phyloP scores from a whole-genome alignment of 2,329 filamentous ascomycete genomes.

The Chaetomium strumarium region DNA sequence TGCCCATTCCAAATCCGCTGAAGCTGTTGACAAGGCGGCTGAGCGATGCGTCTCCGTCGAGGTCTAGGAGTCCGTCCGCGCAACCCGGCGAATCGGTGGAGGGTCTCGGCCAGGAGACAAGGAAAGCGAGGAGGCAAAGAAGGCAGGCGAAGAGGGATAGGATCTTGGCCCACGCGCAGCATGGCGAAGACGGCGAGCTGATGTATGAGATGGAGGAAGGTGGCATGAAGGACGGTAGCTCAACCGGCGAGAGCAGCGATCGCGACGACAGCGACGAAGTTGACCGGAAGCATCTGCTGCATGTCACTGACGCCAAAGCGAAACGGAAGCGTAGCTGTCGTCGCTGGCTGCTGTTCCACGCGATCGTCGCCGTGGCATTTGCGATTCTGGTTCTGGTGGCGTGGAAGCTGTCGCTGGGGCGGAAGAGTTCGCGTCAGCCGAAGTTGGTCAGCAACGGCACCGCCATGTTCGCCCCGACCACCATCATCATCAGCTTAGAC shows the following conservation, averaged over 20 bases:
- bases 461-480: slow-evolving; percentile 82
- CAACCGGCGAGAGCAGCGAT: slow-evolving; percentile 56
- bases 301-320: slow-evolving; percentile 41
- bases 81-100: slow-evolving; percentile 22
- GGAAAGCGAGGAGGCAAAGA: slow-evolving; percentile 43
- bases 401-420: slow-evolving; percentile 51
- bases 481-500: slow-evolving; percentile 88
- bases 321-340: slow-evolving; percentile 48
- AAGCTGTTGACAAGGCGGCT: slow-evolving; percentile 24
- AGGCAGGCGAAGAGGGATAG: slow-evolving; percentile 49
- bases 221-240: slow-evolving; percentile 59
- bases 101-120: slow-evolving; percentile 46
- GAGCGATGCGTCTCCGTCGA: slow-evolving; percentile 23
- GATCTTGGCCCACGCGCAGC: slow-evolving; percentile 46
- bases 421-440: slow-evolving; percentile 25
- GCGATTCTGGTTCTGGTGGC: slow-evolving; percentile 50
- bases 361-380: slow-evolving; percentile 47
- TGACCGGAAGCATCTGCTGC: slow-evolving; percentile 47
- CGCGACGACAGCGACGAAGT: slow-evolving; percentile 54
- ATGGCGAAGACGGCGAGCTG: slow-evolving; percentile 66
- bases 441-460: slow-evolving; percentile 68
- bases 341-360: slow-evolving; percentile 49
- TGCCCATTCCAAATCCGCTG: slow-evolving; percentile 47
- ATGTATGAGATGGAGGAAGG: slow-evolving; percentile 93
- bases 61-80: slow-evolving; percentile 20